Evolutionary conservation across 345 rosid genomes (phyloP).

Genomic region (Syzygium grande): DNA sequence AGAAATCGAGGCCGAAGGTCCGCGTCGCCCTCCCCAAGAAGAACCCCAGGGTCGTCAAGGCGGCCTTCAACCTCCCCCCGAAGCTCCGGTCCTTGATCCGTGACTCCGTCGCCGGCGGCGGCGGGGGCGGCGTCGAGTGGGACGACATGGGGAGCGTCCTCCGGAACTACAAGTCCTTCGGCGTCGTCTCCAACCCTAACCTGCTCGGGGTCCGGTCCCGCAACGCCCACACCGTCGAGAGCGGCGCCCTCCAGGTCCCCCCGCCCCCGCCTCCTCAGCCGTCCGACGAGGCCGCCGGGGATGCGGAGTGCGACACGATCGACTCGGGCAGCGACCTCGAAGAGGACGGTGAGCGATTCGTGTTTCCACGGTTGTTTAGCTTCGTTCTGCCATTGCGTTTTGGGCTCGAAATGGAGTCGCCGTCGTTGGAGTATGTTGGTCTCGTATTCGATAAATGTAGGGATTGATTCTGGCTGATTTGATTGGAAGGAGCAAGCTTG

Average conservation of each 20-base stretch:
- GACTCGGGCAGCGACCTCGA: slow-evolving; percentile 91
- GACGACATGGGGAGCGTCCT: slow-evolving; percentile 78
- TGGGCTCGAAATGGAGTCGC: neutral
- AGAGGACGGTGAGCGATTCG: slow-evolving; percentile 56
- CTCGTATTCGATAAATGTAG: neutral
- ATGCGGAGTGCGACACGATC: slow-evolving; percentile 39
- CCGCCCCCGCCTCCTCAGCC: slow-evolving; percentile 21
- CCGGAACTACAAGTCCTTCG: slow-evolving; percentile 81
- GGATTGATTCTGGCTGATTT: neutral
- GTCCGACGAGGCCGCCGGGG: slow-evolving; percentile 8
- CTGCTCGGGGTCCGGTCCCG: slow-evolving; percentile 69
- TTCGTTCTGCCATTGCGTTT: neutral
- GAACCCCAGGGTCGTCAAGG: slow-evolving; percentile 65
- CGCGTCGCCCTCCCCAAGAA: slow-evolving; percentile 76
- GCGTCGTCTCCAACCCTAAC: slow-evolving; percentile 84
- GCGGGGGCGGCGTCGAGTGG: slow-evolving; percentile 55
- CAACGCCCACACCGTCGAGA: slow-evolving; percentile 57
- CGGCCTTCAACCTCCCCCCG: slow-evolving; percentile 76
- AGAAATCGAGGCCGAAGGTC: slow-evolving; percentile 67
- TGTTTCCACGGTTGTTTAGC: neutral
- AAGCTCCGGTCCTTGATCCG: slow-evolving; percentile 68
- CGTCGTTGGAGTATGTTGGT: neutral
- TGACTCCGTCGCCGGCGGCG: slow-evolving; percentile 8
- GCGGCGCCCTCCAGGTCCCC: slow-evolving; percentile 63
- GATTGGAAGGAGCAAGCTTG: neutral